Evolutionary conservation across 2,329 filamentous ascomycete species (phyloP), one percentile per base, ranked within the genome.

Genomic region (Claviceps arundinis): DNA sequence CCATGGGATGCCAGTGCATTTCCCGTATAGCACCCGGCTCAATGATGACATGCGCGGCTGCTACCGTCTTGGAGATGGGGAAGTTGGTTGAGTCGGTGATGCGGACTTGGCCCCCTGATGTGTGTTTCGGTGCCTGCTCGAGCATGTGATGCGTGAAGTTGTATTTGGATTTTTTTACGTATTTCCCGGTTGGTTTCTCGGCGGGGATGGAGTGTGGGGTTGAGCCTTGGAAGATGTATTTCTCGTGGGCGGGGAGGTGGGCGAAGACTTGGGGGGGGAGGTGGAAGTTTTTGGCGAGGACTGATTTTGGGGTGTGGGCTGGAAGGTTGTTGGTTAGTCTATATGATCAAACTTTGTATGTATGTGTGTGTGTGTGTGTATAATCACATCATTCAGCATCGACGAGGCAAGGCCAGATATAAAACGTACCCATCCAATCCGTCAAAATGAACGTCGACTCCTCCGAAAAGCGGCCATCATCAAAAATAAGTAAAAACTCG

Each of bases 1-100:
- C 84, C 45, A 80, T 81, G 0, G 85, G 84, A 62, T 90, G 86
- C 86, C 86, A 90, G 70, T 90, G 86, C 75, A 90, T 88, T 68
- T 89, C 85, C 9, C 85, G 77, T 62, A 89, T 72, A 0, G 82
- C 84, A 14, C 84, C 84, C 0, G 85, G 85, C 56, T 84, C 72
- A 55, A 90, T 85, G 40, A 77, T 77, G 17, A 87, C 76, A 60
- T 89, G 77, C 1, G 84, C 86, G 0, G 85, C 85, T 0, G 85
- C 84, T 19, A 89, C 77, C 0, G 82, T 85, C 65, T 79, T 82
- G 46, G 85, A 86, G 55, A 89, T 76, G 34, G 81, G 80, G 63
- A 91, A 90, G 66, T 85, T 88, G 34, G 71, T 75, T n/a, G 84
- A 85, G 64, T 90, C 86, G 5, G 84, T 75, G 63, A 90, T 86